phyloP scores from a whole-genome alignment of 352 stramenopile genomes.

The Elongisporangium anandrum region DNA sequence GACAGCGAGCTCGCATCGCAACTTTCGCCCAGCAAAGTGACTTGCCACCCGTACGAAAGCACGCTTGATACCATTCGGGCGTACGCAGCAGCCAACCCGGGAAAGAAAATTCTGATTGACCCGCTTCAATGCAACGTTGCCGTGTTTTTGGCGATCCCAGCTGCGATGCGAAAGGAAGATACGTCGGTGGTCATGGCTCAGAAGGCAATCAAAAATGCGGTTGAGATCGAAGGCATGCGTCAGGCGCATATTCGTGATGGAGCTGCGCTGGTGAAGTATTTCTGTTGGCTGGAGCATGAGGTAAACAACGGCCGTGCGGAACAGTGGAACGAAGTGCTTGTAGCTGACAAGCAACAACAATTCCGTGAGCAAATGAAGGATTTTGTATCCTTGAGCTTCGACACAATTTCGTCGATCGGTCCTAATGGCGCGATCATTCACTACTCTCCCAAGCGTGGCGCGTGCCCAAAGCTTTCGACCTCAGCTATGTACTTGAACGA shows the following conservation, averaged over 20 bases:
- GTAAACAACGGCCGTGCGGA: slow-evolving; percentile 46
- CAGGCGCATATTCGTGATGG: slow-evolving; percentile 94
- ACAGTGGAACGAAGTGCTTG: slow-evolving; percentile 73
- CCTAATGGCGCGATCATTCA: slow-evolving; percentile 97
- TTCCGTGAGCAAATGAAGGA: slow-evolving; percentile 81
- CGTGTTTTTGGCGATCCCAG: slow-evolving; percentile 73
- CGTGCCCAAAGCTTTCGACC: slow-evolving; percentile 85
- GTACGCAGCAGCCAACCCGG: slow-evolving; percentile 41
- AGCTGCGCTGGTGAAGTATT: slow-evolving; percentile 93
- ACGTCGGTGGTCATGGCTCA: slow-evolving; percentile 78
- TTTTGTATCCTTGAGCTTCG: slow-evolving; percentile 95
- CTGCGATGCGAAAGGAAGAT: slow-evolving; percentile 65
- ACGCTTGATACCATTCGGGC: slow-evolving; percentile 41
- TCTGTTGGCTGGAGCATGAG: slow-evolving; percentile 89
- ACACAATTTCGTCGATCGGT: slow-evolving; percentile 97
- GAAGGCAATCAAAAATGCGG: slow-evolving; percentile 92
- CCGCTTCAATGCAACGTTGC: slow-evolving; percentile 83
- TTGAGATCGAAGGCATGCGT: slow-evolving; percentile 95
- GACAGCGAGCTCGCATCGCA: slow-evolving; percentile 51
- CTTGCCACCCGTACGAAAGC: slow-evolving; percentile 58
- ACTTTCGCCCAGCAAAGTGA: slow-evolving; percentile 41
- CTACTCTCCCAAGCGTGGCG: slow-evolving; percentile 83
- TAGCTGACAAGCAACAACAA: slow-evolving; percentile 90
- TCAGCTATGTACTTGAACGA: slow-evolving; percentile 98
- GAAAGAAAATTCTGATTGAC: slow-evolving; percentile 70